These are phyloP conservation scores for Bryum argenteum DNA, from an alignment of 225 moss, liverwort and hornwort species.

Conservation along the genomic window DNA sequence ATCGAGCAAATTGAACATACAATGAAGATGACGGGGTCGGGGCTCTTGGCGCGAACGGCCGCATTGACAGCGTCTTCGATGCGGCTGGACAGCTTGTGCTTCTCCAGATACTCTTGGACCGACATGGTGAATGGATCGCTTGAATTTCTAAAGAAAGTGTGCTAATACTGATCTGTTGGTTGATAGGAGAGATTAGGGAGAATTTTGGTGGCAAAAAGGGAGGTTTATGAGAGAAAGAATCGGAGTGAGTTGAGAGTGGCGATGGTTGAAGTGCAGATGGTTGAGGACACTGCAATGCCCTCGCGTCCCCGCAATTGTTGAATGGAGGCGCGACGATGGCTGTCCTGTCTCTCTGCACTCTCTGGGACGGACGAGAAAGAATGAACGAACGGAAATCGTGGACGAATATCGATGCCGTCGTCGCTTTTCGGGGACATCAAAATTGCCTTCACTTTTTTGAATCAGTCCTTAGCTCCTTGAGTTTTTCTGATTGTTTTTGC, in stretches of 20 bases:
- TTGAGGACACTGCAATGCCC: conserved; percentile 11
- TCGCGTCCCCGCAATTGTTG: conserved; percentile 31
- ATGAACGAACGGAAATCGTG: background rate
- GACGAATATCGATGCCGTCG: background rate
- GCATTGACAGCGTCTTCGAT: conserved; percentile 99
- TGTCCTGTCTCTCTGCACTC: background rate
- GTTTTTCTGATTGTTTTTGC: too few species aligned
- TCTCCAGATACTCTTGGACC: conserved; percentile 96
- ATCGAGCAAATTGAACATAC: conserved; percentile 37
- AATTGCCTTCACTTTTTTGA: too few species aligned
- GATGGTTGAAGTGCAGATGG: conserved; percentile 21
- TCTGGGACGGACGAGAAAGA: background rate
- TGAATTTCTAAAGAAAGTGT: background rate
- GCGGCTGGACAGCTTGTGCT: conserved; percentile 95
- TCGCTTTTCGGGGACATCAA: too few species aligned
- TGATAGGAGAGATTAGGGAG: background rate
- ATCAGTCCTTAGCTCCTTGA: too few species aligned
- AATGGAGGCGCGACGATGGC: conserved; percentile 5
- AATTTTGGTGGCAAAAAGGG: background rate
- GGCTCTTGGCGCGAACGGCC: conserved; percentile 87
- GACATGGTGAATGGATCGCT: conserved; percentile 57
- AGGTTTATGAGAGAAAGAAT: conserved; percentile 12
- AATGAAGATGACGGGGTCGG: conserved; percentile 94
- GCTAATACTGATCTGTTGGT: background rate
- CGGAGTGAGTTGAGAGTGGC: background rate